Percentiles rank a stretch among this genome's conserved stretches.
These are phyloP conservation scores for Diaporthe batatas DNA, from an alignment of 2,329 filamentous ascomycete genomes.

Conservation along the genomic window DNA sequence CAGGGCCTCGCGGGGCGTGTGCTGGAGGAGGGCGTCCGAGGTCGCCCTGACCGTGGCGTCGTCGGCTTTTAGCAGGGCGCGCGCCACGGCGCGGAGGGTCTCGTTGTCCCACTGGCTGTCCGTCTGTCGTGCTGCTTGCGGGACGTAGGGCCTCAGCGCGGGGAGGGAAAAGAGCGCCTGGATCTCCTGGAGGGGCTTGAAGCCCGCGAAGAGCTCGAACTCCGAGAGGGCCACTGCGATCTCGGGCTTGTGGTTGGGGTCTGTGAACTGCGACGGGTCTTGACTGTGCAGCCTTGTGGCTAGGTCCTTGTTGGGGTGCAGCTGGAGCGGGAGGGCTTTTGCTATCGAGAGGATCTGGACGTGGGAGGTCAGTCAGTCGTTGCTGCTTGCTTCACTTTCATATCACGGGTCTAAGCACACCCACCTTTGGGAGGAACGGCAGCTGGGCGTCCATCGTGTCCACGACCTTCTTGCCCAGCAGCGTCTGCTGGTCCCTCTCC, in stretches of 20 bases:
- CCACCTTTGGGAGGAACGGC: slow-evolving; percentile 78
- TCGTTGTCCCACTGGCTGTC: slow-evolving; percentile 65
- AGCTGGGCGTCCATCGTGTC: slow-evolving; percentile 74
- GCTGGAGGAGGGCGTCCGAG: slow-evolving; percentile 64
- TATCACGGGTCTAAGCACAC: too few relatives aligned
- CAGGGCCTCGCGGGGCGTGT: slow-evolving; percentile 62
- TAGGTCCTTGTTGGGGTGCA: slow-evolving; percentile 79
- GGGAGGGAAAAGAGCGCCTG: slow-evolving; percentile 69
- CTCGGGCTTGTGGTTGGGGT: slow-evolving; percentile 84
- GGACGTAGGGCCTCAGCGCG: slow-evolving; percentile 67
- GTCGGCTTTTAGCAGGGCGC: slow-evolving; percentile 66
- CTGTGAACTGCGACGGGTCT: slow-evolving; percentile 75
- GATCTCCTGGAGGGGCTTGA: slow-evolving; percentile 75
- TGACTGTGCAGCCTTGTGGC: slow-evolving; percentile 73
- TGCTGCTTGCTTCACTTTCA: too few relatives aligned
- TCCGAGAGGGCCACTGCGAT: slow-evolving; percentile 79
- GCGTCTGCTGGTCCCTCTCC: slow-evolving; percentile 69
- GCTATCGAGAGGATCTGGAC: slow-evolving; percentile 80
- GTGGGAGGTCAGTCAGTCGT: slow-evolving; percentile 48
- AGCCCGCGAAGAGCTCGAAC: slow-evolving; percentile 83
- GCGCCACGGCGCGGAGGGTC: slow-evolving; percentile 68
- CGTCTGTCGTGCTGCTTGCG: slow-evolving; percentile 52
- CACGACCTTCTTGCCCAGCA: slow-evolving; percentile 73
- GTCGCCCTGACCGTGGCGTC: slow-evolving; percentile 65
- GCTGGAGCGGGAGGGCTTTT: slow-evolving; percentile 80